Evolutionary conservation across 805 yeast species (phyloP).

Genomic region (Wickerhamomyces silvicola): DNA sequence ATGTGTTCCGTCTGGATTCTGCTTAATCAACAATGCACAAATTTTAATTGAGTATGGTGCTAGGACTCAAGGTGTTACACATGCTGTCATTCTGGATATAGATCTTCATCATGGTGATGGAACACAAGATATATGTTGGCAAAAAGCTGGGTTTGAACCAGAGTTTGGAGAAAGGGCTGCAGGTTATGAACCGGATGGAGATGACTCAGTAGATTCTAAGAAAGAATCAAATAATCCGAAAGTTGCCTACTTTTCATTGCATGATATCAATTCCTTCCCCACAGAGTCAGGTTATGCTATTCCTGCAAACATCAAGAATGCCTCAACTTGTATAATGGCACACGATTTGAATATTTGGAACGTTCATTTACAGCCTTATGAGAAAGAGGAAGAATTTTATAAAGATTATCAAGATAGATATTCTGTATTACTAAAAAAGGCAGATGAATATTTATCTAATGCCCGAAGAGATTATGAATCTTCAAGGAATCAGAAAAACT

Average conservation of each 20-base stretch:
- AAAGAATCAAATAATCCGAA: slow-evolving; percentile 40
- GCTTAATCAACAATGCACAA: slow-evolving; percentile 75
- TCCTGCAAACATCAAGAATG: slow-evolving; percentile 62
- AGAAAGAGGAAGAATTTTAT: slow-evolving; percentile 57
- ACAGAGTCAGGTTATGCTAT: slow-evolving; percentile 75
- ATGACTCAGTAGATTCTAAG: slow-evolving; percentile 39
- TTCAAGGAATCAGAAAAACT: slow-evolving; percentile 4
- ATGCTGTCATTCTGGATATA: slow-evolving; percentile 75
- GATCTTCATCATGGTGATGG: slow-evolving; percentile 91
- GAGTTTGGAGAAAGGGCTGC: slow-evolving; percentile 34
- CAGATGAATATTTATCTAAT: slow-evolving; percentile 53
- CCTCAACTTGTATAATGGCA: slow-evolving; percentile 70
- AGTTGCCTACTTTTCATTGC: slow-evolving; percentile 78
- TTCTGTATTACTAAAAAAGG: slow-evolving; percentile 54
- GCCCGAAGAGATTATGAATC: slow-evolving; percentile 39
- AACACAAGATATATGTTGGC: slow-evolving; percentile 81
- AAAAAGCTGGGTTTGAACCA: slow-evolving; percentile 56
- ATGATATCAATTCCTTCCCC: slow-evolving; percentile 82
- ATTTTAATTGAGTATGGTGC: slow-evolving; percentile 75
- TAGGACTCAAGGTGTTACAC: slow-evolving; percentile 56
- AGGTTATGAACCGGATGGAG: slow-evolving; percentile 17
- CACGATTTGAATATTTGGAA: slow-evolving; percentile 82
- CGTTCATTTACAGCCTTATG: slow-evolving; percentile 67
- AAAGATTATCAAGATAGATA: slow-evolving; percentile 55
- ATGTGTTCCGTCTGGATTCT: slow-evolving; percentile 79